Evolutionary conservation across 176 grass and related monocot species (phyloP).

Genomic region (Cenchrus americanus): DNA sequence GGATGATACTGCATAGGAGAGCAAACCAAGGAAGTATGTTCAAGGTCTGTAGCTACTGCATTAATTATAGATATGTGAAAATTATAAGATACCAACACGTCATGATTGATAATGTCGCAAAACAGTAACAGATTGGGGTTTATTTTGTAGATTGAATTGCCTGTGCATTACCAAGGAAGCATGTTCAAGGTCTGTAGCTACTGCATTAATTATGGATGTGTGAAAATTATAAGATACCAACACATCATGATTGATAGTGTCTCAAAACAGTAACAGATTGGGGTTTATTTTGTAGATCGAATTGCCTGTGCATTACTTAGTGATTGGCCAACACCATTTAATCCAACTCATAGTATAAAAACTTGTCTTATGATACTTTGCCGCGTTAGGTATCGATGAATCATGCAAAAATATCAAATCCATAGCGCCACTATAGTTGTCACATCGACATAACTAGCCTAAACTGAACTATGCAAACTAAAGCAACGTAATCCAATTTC

Average conservation of each 20-base stretch:
- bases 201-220: background rate
- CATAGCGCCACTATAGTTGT: background rate
- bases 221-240: slow-evolving; percentile 23
- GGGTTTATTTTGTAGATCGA: background rate
- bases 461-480: background rate
- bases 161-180: slow-evolving; percentile 29
- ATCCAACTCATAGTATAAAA: background rate
- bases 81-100: background rate
- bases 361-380: too few relatives aligned
- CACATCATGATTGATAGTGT: background rate
- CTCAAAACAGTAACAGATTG: too few relatives aligned
- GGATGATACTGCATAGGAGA: slow-evolving; percentile 75
- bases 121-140: too few relatives aligned
- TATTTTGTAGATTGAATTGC: background rate
- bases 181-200: slow-evolving; percentile 30
- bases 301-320: too few relatives aligned
- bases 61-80: background rate
- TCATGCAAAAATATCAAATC: background rate
- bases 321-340: background rate
- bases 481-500: too few relatives aligned
- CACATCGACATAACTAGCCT: background rate
- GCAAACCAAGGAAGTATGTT: slow-evolving; percentile 36
- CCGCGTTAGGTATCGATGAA: background rate
- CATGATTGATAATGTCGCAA: background rate
- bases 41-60: slow-evolving; percentile 13